Base-by-base conservation (phyloP, 441 rosid species). In the Manihot esculenta region DNA sequence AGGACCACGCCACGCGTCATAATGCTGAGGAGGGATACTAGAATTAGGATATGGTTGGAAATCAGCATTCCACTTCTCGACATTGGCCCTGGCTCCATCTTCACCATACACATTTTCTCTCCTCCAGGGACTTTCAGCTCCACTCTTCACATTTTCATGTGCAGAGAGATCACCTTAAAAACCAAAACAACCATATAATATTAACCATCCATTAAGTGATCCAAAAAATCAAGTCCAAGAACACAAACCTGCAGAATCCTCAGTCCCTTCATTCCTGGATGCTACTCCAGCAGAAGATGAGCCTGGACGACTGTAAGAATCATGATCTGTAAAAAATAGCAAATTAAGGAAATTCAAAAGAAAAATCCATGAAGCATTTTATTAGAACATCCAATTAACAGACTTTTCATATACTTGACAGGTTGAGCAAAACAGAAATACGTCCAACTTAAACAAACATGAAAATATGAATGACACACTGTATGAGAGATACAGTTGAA, bases 1-100 rank as follows among this genome's bases (percentile, higher is more conserved):
- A 68, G 91, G 92, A 41, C 91, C 92, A 80, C 70, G 94, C 97
- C 94, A 96, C 68, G 85, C 77, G 77, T 84, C 93, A 78, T 73
- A 86, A 66, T 89, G 94, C 73, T 86, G 96, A 44, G 91, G 89
- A 18, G 78, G 87, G 38, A 86, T 76, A 70, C 73, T 84, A 33
- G 90, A 71, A 83, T 85, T 89, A 66, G 83, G 89, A 74, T 83
- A 87, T 33, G 84, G 76, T 24, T 83, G 96, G 44, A 82, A 74
- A 78, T 89, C 96, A 61, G 78, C 72, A 62, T 82, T 89, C 93
- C 96, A 87, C 80, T 88, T 90, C 75, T 89, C 97, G 65, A 66
- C 74, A 81, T 64, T 72, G 48, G 86, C 69, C 72, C 84, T 79
- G 59, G 64, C 75, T 77, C 86, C 91, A 80, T 87, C 93, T 83